phyloP scores from a whole-genome alignment of 164 flowering plant genomes.

The Sextonia rubra region DNA sequence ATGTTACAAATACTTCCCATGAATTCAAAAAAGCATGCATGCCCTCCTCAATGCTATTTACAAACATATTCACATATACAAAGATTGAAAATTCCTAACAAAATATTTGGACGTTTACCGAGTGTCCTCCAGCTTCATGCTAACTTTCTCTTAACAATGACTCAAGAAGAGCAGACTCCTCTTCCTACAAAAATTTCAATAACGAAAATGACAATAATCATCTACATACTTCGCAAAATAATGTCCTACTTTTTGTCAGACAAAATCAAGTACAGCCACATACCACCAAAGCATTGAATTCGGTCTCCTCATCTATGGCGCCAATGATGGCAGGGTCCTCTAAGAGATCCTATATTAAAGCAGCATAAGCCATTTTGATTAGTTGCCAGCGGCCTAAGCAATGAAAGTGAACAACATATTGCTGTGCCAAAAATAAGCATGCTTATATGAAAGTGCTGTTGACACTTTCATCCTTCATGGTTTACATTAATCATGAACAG shows the following conservation, averaged over 20 bases:
- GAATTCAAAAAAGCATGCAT: neutral
- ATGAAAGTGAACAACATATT: neutral
- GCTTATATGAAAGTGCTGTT: neutral
- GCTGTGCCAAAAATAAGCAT: neutral
- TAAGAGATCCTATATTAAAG: conserved; percentile 56
- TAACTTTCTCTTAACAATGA: conserved; percentile 55
- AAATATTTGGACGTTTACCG: neutral
- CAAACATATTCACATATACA: neutral
- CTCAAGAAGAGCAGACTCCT: conserved; percentile 86
- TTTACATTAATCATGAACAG: too few species aligned
- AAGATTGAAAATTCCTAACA: neutral
- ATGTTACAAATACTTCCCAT: neutral
- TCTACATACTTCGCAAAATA: neutral
- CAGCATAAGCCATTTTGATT: neutral
- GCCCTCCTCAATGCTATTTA: neutral
- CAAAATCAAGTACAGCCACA: conserved; percentile 12
- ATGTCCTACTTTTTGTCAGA: neutral
- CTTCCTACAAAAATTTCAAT: conserved; percentile 53
- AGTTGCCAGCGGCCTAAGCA: neutral
- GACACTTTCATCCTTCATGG: too few species aligned
- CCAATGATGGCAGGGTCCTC: conserved; percentile 74
- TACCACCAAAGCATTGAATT: conserved; percentile 95
- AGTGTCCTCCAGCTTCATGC: neutral
- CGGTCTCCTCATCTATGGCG: conserved; percentile 96
- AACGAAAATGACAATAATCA: neutral